These are phyloP conservation scores for Cadophora sp. DNA, from an alignment of 2,329 filamentous ascomycete genomes.

Conservation along the genomic window DNA sequence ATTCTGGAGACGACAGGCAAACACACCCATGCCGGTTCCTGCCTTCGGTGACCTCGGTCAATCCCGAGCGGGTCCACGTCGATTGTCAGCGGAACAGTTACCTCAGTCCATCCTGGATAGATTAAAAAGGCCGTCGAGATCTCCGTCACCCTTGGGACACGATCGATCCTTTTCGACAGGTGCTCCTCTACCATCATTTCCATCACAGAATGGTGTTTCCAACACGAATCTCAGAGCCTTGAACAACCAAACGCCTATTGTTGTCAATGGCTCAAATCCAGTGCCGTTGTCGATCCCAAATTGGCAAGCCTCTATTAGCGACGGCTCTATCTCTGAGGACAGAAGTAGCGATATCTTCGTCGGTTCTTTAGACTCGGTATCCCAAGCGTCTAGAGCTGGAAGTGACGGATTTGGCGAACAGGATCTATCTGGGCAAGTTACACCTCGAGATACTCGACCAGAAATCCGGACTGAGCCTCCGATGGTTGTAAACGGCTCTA, in stretches of 20 bases:
- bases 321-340: slow-evolving; percentile 38
- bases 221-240: slow-evolving; percentile 39
- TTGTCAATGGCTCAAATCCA: slow-evolving; percentile 44
- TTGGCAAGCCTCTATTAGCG: slow-evolving; percentile 39
- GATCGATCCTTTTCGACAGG: slow-evolving; percentile 42
- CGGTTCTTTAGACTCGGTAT: slow-evolving; percentile 40
- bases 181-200: slow-evolving; percentile 32
- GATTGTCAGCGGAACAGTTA: slow-evolving; percentile 44
- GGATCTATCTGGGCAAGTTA: slow-evolving; percentile 36
- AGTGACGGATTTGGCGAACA: slow-evolving; percentile 37
- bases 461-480: slow-evolving; percentile 30
- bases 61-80: slow-evolving; percentile 32
- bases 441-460: slow-evolving; percentile 36
- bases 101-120: slow-evolving; percentile 44
- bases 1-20: slow-evolving; percentile 33
- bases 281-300: slow-evolving; percentile 38
- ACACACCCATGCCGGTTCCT: slow-evolving; percentile 38
- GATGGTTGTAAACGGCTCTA: slow-evolving; percentile 41
- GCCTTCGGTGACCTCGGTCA: slow-evolving; percentile 43
- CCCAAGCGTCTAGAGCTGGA: slow-evolving; percentile 35
- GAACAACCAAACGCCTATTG: slow-evolving; percentile 39
- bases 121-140: slow-evolving; percentile 42
- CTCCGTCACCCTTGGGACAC: slow-evolving; percentile 45
- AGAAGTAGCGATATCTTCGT: slow-evolving; percentile 33
- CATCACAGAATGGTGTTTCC: slow-evolving; percentile 38